Evolutionary conservation across 768 basidiomycete genomes (phyloP).

Genomic region (Amanita jacksonii): DNA sequence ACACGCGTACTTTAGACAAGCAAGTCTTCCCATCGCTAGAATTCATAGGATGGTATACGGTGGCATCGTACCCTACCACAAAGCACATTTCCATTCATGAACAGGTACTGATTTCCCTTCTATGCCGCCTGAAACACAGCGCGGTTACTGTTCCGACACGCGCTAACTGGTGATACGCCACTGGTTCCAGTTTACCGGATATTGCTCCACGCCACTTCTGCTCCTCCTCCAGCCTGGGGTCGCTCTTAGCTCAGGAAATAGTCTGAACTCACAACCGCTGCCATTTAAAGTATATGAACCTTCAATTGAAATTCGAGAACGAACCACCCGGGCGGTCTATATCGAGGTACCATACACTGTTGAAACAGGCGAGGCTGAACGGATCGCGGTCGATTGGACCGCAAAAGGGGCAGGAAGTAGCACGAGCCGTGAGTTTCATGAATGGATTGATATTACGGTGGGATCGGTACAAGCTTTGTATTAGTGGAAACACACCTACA

Average conservation of each 20-base stretch:
- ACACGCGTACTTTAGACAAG: conserved; percentile 56
- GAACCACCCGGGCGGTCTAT: conserved; percentile 68
- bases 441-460: conserved; percentile 1
- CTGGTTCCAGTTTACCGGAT: conserved; percentile 60
- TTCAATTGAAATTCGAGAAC: conserved; percentile 75
- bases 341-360: conserved; percentile 82
- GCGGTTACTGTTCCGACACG: conserved; percentile 4
- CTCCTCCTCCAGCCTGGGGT: conserved; percentile 60
- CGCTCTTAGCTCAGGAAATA: conserved; percentile 31
- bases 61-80: conserved; percentile 64
- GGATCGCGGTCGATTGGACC: conserved; percentile 96
- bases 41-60: conserved; percentile 97
- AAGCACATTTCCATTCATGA: conserved; percentile 78
- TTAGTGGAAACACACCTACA: conserved; percentile 86
- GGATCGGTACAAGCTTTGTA: not conserved
- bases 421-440: conserved; percentile 54
- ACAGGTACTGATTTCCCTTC: conserved; percentile 43
- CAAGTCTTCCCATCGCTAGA: conserved; percentile 98
- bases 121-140: conserved; percentile 3
- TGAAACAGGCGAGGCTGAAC: conserved; percentile 96
- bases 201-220: conserved; percentile 85
- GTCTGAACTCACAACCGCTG: conserved; percentile 61
- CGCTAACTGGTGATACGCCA: conserved; percentile 5
- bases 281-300: conserved; percentile 94
- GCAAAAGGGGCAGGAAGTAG: conserved; percentile 78